Evolutionary conservation across 441 rosid species (phyloP).

Genomic region (Croton laevigatus): DNA sequence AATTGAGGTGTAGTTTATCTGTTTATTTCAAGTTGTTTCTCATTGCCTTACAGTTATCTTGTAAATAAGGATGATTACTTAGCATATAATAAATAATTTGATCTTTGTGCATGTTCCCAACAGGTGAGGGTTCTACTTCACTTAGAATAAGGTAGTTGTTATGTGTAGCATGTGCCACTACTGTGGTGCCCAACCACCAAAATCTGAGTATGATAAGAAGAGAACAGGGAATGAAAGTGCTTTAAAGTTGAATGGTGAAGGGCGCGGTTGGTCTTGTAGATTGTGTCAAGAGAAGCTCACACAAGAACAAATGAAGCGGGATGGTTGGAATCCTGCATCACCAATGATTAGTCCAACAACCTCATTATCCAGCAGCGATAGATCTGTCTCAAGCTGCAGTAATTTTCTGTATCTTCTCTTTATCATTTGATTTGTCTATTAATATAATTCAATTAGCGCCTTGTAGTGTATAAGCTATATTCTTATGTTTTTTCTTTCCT

Average conservation of each 20-base stretch:
- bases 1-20: neutral
- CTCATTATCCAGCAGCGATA: conserved; percentile 62
- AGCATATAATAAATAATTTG: neutral
- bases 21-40: neutral
- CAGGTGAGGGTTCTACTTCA: conserved; percentile 25
- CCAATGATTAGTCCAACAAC: conserved; percentile 60
- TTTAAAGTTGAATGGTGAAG: conserved; percentile 32
- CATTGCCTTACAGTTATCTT: neutral
- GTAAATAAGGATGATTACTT: neutral
- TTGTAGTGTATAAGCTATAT: neutral
- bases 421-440: neutral
- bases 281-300: conserved; percentile 46
- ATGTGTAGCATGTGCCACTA: conserved; percentile 54
- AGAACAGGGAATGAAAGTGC: conserved; percentile 26
- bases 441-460: neutral
- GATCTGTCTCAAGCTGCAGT: conserved; percentile 69
- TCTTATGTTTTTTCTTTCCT: conserved; percentile 23
- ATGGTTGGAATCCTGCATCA: conserved; percentile 33
- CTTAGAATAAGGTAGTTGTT: conserved; percentile 14
- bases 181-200: conserved; percentile 37
- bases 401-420: conserved; percentile 23
- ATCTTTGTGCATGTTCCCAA: conserved; percentile 13
- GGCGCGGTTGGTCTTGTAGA: conserved; percentile 37
- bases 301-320: conserved; percentile 29
- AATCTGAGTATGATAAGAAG: conserved; percentile 28